A percentile compares a stretch with the other conserved stretches of the same genome.
Conservation (phyloP, 257 asterid species). For the Penstemon eatonii region DNA sequence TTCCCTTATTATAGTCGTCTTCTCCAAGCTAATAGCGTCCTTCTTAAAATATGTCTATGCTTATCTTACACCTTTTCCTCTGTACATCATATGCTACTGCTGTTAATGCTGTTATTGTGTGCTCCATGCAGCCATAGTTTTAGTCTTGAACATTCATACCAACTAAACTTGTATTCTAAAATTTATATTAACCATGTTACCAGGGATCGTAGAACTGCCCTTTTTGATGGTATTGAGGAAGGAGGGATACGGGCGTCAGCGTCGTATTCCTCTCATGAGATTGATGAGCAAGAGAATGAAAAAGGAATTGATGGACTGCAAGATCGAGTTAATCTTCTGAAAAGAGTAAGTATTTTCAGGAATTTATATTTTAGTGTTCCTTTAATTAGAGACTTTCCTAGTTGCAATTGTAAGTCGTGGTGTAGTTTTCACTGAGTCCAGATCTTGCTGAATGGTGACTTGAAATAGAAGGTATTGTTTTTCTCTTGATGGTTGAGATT, state of each 20-base stretch:
- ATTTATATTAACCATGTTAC: neutral
- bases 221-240: constrained; percentile 99
- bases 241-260: constrained; percentile 89
- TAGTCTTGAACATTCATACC: no score
- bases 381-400: neutral
- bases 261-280: constrained; percentile 78
- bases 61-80: no score
- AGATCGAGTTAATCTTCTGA: constrained; percentile 81
- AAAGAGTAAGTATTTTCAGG: constrained; percentile 55
- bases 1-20: no score
- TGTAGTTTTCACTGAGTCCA: constrained; percentile 2
- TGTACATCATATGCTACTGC: no score
- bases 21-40: no score
- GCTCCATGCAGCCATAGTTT: no score
- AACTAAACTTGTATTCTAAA: neutral
- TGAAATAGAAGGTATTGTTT: constrained; percentile 1
- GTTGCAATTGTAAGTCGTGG: neutral
- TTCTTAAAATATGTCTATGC: no score
- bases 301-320: constrained; percentile 74
- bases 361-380: neutral
- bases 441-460: constrained; percentile 20
- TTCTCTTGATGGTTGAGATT: constrained; percentile 4
- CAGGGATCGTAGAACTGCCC: constrained; percentile 87
- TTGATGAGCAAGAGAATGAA: constrained; percentile 91
- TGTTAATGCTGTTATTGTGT: no score